Evolutionary conservation across 805 yeast species (phyloP), one percentile per base, ranked within the genome.

Genomic region (Metschnikowia lunata): DNA sequence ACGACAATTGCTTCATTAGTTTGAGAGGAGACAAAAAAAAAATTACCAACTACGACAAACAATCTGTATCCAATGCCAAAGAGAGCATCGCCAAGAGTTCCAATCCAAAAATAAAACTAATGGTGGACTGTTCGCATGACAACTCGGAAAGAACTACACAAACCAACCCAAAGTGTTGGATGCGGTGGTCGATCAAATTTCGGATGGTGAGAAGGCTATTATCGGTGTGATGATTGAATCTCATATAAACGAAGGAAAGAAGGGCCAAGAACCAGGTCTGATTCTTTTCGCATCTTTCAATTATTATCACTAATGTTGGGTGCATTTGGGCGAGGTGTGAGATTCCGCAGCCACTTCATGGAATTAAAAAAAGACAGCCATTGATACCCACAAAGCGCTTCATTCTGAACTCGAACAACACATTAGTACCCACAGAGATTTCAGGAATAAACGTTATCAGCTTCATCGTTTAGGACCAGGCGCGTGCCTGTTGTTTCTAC

Each of bases 81-180:
- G 69, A 66, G 51, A 69, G 77, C 26, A 70, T 69, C 56, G 66
- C 71, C 30, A 60, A 60, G 40, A 75, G 78, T 40, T 78, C 84
- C 46, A 63, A 63, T 14, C 67, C 72, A 39, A 77, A 91, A 60
- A 83, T 90, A 58, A 93, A 50, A 35, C 37, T 54, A 33, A 54
- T 91, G 98, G 81, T 91, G 51, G 99, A 91, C 69, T 93, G 97
- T 67, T 89, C 97, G 34, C 99, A 91, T 63, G 99, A 97, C 51
- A 91, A 91, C 75, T 88, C 97, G 31, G 81, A 76, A 62, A 91
- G 64, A 84, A 91, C 67, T 90, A 82, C 79, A 79, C 79, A 62
- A 91, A 91, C 69, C 99, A 91, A 73, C 97, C 98, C 37, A 79
- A 75, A 61, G 99, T 91, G 11, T 88, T 90, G 26, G 76, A 78